Evolutionary conservation across 2,329 filamentous ascomycete species (phyloP).

Genomic region (Fusarium nodosum): DNA sequence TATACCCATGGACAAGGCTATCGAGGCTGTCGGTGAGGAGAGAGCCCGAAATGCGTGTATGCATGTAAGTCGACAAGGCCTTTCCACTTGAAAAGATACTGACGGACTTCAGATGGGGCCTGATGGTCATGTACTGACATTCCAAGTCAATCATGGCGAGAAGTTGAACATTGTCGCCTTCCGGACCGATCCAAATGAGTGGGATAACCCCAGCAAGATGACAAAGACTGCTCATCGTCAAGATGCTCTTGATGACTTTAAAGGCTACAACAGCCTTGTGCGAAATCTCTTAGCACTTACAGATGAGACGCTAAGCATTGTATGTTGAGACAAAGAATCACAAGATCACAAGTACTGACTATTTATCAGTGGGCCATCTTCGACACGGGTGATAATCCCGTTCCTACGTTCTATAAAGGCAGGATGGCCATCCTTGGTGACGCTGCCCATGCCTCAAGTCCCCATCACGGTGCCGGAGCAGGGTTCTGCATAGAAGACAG

Average conservation of each 20-base stretch:
- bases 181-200: conserved; percentile 52
- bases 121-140: conserved; percentile 69
- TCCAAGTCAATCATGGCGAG: conserved; percentile 68
- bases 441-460: conserved; percentile 73
- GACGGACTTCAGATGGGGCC: conserved; percentile 56
- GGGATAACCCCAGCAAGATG: conserved; percentile 44
- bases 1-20: conserved; percentile 65
- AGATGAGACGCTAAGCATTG: conserved; percentile 45
- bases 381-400: conserved; percentile 60
- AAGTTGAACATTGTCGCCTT: conserved; percentile 69
- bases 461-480: conserved; percentile 70
- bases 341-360: background rate
- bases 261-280: conserved; percentile 52
- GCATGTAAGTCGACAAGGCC: conserved; percentile 36
- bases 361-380: conserved; percentile 61
- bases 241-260: conserved; percentile 55
- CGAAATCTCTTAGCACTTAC: conserved; percentile 51
- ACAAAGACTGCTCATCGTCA: conserved; percentile 49
- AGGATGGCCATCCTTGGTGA: conserved; percentile 69
- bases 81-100: rapidly evolving
- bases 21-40: conserved; percentile 60
- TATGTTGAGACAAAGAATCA: conserved; percentile 1
- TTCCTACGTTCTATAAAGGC: conserved; percentile 58
- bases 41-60: conserved; percentile 51
- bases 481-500: conserved; percentile 70